Evolutionary conservation across 2,329 filamentous ascomycete species (phyloP).

Genomic region (Neonectria faginata): DNA sequence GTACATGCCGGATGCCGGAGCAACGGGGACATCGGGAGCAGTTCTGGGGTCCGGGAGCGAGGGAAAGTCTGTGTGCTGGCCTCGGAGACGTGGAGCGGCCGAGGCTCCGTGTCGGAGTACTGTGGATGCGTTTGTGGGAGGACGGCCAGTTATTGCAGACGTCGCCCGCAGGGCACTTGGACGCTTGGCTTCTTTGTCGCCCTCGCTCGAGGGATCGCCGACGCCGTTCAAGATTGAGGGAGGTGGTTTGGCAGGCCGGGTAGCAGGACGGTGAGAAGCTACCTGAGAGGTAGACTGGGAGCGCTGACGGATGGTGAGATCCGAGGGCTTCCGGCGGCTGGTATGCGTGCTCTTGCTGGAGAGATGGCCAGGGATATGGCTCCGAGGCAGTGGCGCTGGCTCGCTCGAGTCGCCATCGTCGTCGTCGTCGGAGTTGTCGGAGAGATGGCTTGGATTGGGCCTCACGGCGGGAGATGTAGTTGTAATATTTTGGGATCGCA

Average conservation of each 20-base stretch:
- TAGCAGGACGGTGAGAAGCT: constrained; percentile 43
- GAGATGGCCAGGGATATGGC: constrained; percentile 72
- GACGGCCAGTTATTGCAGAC: constrained; percentile 60
- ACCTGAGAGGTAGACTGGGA: constrained; percentile 62
- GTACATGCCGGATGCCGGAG: constrained; percentile 78
- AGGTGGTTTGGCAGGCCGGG: constrained; percentile 45
- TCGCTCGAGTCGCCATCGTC: constrained; percentile 52
- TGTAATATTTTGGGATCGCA: constrained; percentile 67
- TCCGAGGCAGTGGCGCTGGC: constrained; percentile 60
- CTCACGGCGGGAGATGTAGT: constrained; percentile 44
- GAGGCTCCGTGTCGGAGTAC: constrained; percentile 31
- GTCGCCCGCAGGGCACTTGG: constrained; percentile 64
- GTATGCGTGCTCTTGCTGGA: constrained; percentile 66
- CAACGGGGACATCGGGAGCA: constrained; percentile 69
- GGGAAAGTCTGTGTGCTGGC: constrained; percentile 64
- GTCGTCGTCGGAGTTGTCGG: constrained; percentile 49
- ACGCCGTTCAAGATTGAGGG: constrained; percentile 37
- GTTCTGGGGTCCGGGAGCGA: constrained; percentile 67
- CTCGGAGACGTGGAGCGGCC: constrained; percentile 48
- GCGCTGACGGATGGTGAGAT: constrained; percentile 65
- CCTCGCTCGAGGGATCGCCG: constrained; percentile 44
- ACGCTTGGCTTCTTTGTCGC: constrained; percentile 49
- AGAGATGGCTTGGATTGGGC: constrained; percentile 51
- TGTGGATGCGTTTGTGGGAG: constrained; percentile 41
- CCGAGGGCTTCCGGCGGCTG: constrained; percentile 62